Percentiles rank a stretch among this genome's conserved stretches.
Conservation (phyloP, 2,329 filamentous ascomycete species). For the Trichothecium roseum region DNA sequence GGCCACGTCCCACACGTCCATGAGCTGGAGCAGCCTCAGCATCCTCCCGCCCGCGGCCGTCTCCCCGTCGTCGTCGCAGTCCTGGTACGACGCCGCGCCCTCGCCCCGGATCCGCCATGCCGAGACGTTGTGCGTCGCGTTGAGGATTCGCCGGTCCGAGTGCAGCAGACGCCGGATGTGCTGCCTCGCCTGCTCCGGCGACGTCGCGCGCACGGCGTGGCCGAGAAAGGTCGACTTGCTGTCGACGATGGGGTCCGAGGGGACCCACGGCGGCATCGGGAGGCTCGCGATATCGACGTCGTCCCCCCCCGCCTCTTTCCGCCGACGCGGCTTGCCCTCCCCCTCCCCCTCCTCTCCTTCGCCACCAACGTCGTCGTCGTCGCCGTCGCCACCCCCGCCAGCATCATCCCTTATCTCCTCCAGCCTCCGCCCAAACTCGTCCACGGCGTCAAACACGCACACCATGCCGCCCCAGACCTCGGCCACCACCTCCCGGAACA, state of each 20-base stretch:
- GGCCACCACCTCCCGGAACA: conserved; percentile 57
- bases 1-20: conserved; percentile 87
- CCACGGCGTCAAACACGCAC: conserved; percentile 85
- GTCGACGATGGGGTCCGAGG: conserved; percentile 66
- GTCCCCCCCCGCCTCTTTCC: conserved; percentile 6
- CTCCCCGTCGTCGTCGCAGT: conserved; percentile 95
- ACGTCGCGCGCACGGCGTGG: conserved; percentile 59
- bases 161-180: conserved; percentile 68
- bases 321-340: conserved; percentile 3
- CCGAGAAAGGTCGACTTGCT: conserved; percentile 85
- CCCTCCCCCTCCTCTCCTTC: conserved; percentile 14
- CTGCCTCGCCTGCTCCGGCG: conserved; percentile 57
- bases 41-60: conserved; percentile 79
- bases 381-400: too few species aligned
- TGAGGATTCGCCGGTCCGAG: conserved; percentile 74
- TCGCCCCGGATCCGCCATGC: conserved; percentile 73
- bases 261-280: conserved; percentile 50
- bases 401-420: conserved; percentile 15
- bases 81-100: conserved; percentile 52
- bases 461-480: conserved; percentile 66
- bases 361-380: conserved; percentile 11
- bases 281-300: conserved; percentile 14
- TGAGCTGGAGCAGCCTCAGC: conserved; percentile 84
- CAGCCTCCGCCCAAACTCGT: conserved; percentile 48
- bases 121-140: conserved; percentile 89